A percentile compares a stretch with the other conserved stretches of the same genome.
phyloP scores from a whole-genome alignment of 1,284 basidiomycete genomes.

The Xerocomus minutiporus region DNA sequence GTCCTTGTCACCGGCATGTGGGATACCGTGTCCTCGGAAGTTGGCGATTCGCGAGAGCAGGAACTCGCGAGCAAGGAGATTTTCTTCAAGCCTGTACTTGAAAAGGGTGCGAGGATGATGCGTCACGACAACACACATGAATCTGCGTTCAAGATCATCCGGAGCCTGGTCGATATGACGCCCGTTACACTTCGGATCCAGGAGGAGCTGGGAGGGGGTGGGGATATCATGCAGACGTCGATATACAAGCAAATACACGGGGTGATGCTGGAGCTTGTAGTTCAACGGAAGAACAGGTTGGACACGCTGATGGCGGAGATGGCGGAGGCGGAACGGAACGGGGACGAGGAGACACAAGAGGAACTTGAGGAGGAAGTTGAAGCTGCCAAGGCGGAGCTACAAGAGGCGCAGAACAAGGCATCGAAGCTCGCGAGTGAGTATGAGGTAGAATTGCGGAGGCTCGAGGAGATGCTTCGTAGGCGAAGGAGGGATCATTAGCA shows the following conservation, averaged over 20 bases:
- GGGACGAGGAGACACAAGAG: conserved; percentile 30
- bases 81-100: conserved; percentile 39
- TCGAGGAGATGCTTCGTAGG: conserved; percentile 24
- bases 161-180: conserved; percentile 29
- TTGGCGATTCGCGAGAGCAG: conserved; percentile 29
- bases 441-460: conserved; percentile 24
- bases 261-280: conserved; percentile 28
- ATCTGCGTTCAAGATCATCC: conserved; percentile 34
- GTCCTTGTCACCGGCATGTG: conserved; percentile 51
- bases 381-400: conserved; percentile 19
- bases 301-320: conserved; percentile 22
- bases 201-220: conserved; percentile 34
- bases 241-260: conserved; percentile 27
- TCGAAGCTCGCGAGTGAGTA: conserved; percentile 25
- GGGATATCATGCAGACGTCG: conserved; percentile 35
- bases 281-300: conserved; percentile 37
- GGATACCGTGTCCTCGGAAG: conserved; percentile 34
- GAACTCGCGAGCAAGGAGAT: conserved; percentile 37
- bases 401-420: conserved; percentile 22
- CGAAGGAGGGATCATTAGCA: conserved; percentile 1
- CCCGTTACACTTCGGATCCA: conserved; percentile 37
- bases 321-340: conserved; percentile 24
- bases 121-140: conserved; percentile 34
- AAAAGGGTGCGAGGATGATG: conserved; percentile 37
- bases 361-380: conserved; percentile 28